Percentiles rank a stretch among this genome's conserved stretches.
These are phyloP conservation scores for Gypsophila paniculata DNA, from an alignment of 179 eudicot genomes.

Conservation along the genomic window DNA sequence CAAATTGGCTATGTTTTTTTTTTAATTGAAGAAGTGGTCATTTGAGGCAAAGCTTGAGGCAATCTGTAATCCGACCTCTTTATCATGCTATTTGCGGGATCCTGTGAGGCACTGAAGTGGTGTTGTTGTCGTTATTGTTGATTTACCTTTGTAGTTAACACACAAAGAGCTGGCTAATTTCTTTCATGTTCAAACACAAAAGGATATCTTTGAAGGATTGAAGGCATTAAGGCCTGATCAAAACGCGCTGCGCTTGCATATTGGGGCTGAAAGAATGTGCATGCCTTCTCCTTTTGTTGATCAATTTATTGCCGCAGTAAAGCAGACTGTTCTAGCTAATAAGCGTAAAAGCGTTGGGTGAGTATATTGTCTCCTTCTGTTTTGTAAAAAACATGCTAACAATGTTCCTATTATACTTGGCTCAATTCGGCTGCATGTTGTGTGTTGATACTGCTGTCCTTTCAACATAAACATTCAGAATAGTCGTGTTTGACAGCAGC, in stretches of 20 bases:
- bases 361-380: background rate
- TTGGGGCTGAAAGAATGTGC: constrained; percentile 86
- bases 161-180: background rate
- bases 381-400: background rate
- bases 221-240: constrained; percentile 82
- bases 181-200: constrained; percentile 19
- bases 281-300: constrained; percentile 77
- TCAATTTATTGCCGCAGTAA: constrained; percentile 75
- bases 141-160: background rate
- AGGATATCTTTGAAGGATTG: constrained; percentile 77
- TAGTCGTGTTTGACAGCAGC: background rate
- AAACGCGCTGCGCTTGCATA: constrained; percentile 71
- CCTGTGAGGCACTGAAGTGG: too few relatives aligned
- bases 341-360: constrained; percentile 75
- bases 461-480: background rate
- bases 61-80: too few relatives aligned
- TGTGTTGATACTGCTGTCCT: background rate
- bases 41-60: too few relatives aligned
- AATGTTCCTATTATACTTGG: background rate
- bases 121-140: background rate
- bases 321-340: constrained; percentile 75
- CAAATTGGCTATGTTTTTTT: too few relatives aligned
- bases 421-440: too few relatives aligned
- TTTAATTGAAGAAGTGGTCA: too few relatives aligned
- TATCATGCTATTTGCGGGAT: too few relatives aligned